Evolutionary conservation across 2,329 filamentous ascomycete species (phyloP).

Genomic region (Trichophyton simii): DNA sequence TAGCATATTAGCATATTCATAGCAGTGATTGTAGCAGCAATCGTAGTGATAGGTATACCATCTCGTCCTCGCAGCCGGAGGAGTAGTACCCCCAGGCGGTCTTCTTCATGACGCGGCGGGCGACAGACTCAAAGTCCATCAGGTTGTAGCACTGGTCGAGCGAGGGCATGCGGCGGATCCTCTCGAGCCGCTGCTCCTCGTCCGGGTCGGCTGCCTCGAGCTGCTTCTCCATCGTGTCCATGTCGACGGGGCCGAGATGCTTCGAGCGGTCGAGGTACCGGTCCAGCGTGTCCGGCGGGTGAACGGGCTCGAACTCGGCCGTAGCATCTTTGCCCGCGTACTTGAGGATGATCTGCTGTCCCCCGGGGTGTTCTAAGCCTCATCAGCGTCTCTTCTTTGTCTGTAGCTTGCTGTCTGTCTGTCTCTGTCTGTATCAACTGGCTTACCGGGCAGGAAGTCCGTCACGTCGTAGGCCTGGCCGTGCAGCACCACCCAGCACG

Average conservation of each 20-base stretch:
- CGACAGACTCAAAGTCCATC: conserved; percentile 91
- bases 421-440: too few relatives aligned
- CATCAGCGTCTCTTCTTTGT: not conserved
- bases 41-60: conserved; percentile 37
- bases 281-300: conserved; percentile 73
- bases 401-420: too few relatives aligned
- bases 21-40: too few relatives aligned
- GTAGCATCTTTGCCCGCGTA: conserved; percentile 93
- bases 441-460: conserved; percentile 62
- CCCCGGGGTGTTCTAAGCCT: conserved; percentile 65
- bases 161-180: conserved; percentile 61
- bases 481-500: conserved; percentile 86
- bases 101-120: conserved; percentile 84
- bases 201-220: conserved; percentile 52
- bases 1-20: too few relatives aligned
- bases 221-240: conserved; percentile 60
- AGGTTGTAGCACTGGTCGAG: conserved; percentile 86
- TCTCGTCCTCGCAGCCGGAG: conserved; percentile 79
- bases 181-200: conserved; percentile 61
- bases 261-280: conserved; percentile 73
- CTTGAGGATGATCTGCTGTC: conserved; percentile 86
- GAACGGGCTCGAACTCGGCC: conserved; percentile 80
- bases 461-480: conserved; percentile 84
- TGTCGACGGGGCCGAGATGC: conserved; percentile 81
- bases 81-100: conserved; percentile 97